Conservation (phyloP, 2,329 filamentous ascomycete genomes). For the Paramyrothecium sp. region DNA sequence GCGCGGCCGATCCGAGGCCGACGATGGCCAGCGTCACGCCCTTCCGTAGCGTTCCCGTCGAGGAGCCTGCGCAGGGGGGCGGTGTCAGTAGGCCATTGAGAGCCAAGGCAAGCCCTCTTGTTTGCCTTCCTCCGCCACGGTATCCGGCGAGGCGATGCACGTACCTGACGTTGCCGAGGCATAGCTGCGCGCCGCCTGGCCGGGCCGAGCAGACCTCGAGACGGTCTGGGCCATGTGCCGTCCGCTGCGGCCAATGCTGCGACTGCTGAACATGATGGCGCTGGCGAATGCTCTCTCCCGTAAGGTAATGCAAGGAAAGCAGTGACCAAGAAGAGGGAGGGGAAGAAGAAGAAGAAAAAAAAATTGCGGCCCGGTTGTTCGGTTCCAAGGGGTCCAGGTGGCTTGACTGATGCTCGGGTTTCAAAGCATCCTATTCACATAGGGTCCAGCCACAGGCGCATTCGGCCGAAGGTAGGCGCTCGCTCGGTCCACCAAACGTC, state of each 20-base stretch:
- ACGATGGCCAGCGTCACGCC: conserved; percentile 22
- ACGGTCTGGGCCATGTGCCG: conserved; percentile 19
- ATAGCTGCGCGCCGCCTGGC: conserved; percentile 20
- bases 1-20: conserved; percentile 25
- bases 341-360: background rate
- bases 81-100: too few relatives aligned
- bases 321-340: background rate
- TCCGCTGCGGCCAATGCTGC: conserved; percentile 18
- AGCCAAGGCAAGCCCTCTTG: too few relatives aligned
- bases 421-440: background rate
- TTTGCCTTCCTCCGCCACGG: too few relatives aligned
- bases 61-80: conserved; percentile 4
- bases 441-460: too few relatives aligned
- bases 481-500: too few relatives aligned
- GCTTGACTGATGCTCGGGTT: background rate
- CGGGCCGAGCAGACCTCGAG: background rate
- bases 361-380: too few relatives aligned
- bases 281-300: background rate
- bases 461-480: too few relatives aligned
- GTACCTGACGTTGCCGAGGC: conserved; percentile 18
- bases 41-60: conserved; percentile 18
- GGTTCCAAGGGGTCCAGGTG: too few relatives aligned
- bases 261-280: conserved; percentile 15
- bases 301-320: background rate
- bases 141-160: too few relatives aligned